Base-by-base conservation (phyloP, 495 filamentous ascomycete species). In the Penicillium angulare region DNA sequence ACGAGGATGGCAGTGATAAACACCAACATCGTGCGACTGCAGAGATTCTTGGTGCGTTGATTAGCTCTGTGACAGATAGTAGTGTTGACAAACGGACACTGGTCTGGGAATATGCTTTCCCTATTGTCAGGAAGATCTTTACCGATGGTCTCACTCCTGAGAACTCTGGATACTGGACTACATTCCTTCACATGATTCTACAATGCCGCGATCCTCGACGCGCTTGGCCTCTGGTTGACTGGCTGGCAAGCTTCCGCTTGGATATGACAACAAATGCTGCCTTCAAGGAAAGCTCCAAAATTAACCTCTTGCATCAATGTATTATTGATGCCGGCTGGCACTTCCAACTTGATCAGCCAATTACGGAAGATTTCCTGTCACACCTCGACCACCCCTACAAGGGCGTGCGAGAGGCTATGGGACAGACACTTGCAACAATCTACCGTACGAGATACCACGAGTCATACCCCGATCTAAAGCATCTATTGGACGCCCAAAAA, bases 331-430 rank as follows among this genome's bases (percentile, higher is more conserved):
- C 85, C 41, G 95, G 95, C 2, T 99, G 93, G 93, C 93, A 97
- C 68, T 97, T 96, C 77, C 90, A 88, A 52, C 79, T 88, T 2
- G 91, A 95, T 48, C 91, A 89, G 72, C 91, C 95, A 4, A 91
- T 97, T 50, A 68, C 96, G 2, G 75, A 93, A 26, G 85, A 99
- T 66, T 97, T 97, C 67, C 74, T 97, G 22, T 72, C 79, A 13
- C 93, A 99, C 63, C 79, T 99, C 34, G 91, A 97, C 68, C 93
- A 99, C 66, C 93, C 93, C 0, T 99, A 99, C 70, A 97, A 99
- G 75, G 86, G 87, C 23, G 93, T 99, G 7, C 84, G 93, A 27
- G 93, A 97, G 74, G 87, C 90, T 1, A 95, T 99, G 75, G 93
- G 95, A 9, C 84, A 88, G 34, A 90, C 92, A 1, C 77, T 99